phyloP scores from a whole-genome alignment of 2,329 filamentous ascomycete genomes.

The Cryphonectria radicalis region DNA sequence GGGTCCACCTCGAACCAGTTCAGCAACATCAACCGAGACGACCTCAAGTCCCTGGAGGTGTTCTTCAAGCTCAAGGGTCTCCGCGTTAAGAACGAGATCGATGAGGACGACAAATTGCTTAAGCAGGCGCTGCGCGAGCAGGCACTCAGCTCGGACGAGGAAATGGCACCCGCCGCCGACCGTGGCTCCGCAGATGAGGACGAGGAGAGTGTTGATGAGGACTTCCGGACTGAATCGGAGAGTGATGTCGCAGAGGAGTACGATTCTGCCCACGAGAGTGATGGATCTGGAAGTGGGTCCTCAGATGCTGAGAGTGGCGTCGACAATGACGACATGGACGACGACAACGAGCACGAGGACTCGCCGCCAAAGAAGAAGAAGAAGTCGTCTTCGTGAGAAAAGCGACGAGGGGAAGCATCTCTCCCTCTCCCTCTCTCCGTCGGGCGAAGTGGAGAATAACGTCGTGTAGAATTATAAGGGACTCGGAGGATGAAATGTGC shows the following conservation, averaged over 20 bases:
- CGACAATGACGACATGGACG: conserved; percentile 47
- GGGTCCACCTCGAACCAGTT: conserved; percentile 91
- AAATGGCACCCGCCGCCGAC: conserved; percentile 70
- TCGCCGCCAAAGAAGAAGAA: conserved; percentile 48
- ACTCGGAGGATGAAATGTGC: conserved; percentile 6
- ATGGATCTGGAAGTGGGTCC: conserved; percentile 66
- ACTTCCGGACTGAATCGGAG: conserved; percentile 91
- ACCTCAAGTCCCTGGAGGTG: conserved; percentile 92
- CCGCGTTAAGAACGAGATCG: conserved; percentile 98
- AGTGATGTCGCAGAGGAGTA: conserved; percentile 96
- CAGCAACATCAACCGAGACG: conserved; percentile 98
- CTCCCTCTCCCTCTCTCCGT: background rate
- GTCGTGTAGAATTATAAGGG: conserved; percentile 5
- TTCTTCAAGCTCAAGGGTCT: conserved; percentile 97
- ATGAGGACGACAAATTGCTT: conserved; percentile 83
- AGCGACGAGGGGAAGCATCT: conserved; percentile 1
- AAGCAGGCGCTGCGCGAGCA: conserved; percentile 84
- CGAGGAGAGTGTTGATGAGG: conserved; percentile 92
- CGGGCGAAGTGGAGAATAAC: background rate
- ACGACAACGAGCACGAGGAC: conserved; percentile 44
- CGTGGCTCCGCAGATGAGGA: conserved; percentile 95
- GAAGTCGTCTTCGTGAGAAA: conserved; percentile 41
- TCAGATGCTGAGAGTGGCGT: conserved; percentile 68
- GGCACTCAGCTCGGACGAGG: conserved; percentile 82
- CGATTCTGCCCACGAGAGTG: conserved; percentile 89